Evolutionary conservation across 257 asterid species (phyloP), one percentile per base, ranked within the genome.

Genomic region (Marsdenia floribunda): DNA sequence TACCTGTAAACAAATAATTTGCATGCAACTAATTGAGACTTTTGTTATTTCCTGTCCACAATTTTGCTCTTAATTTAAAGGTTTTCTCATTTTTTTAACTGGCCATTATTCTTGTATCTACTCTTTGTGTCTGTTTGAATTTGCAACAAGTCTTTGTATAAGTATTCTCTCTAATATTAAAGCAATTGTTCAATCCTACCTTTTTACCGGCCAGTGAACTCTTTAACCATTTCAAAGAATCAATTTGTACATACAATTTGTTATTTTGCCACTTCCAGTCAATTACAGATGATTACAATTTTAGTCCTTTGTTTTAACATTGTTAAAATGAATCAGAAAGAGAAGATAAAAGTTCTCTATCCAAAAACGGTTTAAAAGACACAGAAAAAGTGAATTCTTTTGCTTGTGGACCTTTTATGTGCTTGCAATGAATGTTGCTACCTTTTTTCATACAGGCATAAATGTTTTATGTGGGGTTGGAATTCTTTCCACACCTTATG

Each of bases 401-500:
- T 22, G 55, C 55, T 65, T 15, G 6, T 3, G 37, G 38, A 21
- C 49, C 49, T 4, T 18, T 75, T 37, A 22, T 75, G 68, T 53
- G 18, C 68, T 52, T 40, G 58, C 37, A 10, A 5, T 22, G 44
- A 66, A 35, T 66, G 26, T 66, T 66, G 29, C 50, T 38, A 19
- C 12, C 18, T 66, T 24, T 10, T 10, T 67, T 46, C n/a, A 14
- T 57, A 35, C 87, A 95, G 98, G 99, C 22, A 85, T 95, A 52
- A 95, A 95, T 80, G 99, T 92, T 52, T 80, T 95, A 6, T 92
- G 99, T 82, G 98, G 99, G 70, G 99, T 95, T 58, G 99, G 99
- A 75, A 89, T 95, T 74, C 98, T 95, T 78, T 90, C 99, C 6
- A 95, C 98, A 71, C 97, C 99, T 67, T 92, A 95, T 77, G 99